Percentiles rank a stretch among this genome's conserved stretches.
These are phyloP conservation scores for Tetrahymena malaccensis DNA, from an alignment of 73 alveolate genomes.

Conservation along the genomic window DNA sequence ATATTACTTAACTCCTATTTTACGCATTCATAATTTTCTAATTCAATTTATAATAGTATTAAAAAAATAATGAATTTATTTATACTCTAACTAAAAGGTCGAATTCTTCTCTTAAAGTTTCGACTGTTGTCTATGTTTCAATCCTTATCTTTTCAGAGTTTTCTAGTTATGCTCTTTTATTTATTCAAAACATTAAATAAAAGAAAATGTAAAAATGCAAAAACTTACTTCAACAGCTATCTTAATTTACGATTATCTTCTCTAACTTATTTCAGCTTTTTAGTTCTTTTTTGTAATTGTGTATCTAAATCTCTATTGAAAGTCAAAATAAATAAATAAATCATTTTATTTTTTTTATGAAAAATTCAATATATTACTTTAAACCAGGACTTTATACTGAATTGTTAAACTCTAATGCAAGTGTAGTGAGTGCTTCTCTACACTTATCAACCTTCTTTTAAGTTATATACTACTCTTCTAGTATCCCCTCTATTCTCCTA, in stretches of 20 bases:
- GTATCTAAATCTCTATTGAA: not conserved
- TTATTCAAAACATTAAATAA: not conserved
- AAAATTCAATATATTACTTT: not conserved
- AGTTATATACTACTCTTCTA: not conserved
- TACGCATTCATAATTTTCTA: too few species aligned
- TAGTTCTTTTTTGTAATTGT: not conserved
- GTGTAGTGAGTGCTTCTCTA: not conserved
- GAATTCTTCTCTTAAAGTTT: constrained; percentile 53
- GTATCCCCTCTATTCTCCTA: not conserved
- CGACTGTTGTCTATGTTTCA: constrained; percentile 48
- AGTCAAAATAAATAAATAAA: not conserved
- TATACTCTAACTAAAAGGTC: constrained; percentile 45
- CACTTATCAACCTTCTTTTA: not conserved
- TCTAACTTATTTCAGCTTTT: not conserved
- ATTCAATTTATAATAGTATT: not conserved
- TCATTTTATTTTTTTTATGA: not conserved
- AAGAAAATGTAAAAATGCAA: not conserved
- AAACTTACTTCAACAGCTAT: not conserved
- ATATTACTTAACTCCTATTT: not conserved
- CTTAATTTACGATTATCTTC: not conserved
- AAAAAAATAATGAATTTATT: not conserved
- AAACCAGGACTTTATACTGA: not conserved
- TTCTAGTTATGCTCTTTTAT: constrained; percentile 27
- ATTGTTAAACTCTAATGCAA: not conserved
- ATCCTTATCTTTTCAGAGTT: constrained; percentile 47